Base-by-base conservation (phyloP, 176 grass and related monocot genomes). In the Paspalum notatum region DNA sequence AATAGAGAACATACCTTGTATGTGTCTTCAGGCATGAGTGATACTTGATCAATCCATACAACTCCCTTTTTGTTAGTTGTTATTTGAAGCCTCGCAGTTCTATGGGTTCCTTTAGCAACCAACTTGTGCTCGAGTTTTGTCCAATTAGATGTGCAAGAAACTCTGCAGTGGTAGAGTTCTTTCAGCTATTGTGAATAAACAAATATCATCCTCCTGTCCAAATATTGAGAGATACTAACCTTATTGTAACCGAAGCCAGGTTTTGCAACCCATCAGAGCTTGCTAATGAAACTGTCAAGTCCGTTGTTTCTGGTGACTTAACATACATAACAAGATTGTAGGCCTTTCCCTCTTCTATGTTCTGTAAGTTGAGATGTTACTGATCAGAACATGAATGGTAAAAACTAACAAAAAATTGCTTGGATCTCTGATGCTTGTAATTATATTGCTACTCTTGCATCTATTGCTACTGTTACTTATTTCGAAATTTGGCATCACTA, bases 291-390 rank as follows among this genome's bases (percentile, higher is more conserved):
- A 89, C 77, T 80, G 82, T 83, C 77, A 98, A 66, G 9, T 94
- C 74, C 7, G 77, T 62, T 46, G 65, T 65, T 26, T 91, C 86
- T 1, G 39, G 59, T 62, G 95, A 90, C 62, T 78, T 94, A 57
- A 92, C 81, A 75, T 98, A 75, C 82, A 98, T 78, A 68, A 89
- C 85, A 44, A 95, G 83, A 55, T 95, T 91, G 72, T 98, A 98
- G 62, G 78, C 76, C 78, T 95, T 93, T 67, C 86, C 88, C 48
- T 93, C 80, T 87, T 98, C 90, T 83, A 98, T 85, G 79, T 98
- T 98, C 95, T 98, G 95, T n/a, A 86, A 62, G 62, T 80, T 68
- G 1, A 73, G 52, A 88, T 40, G 62, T 42, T 67, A n/a, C n/a
- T n/a, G n/a, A 26, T 56, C 11, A 20, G 13, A 24, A 27, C 32